Percentiles rank a stretch among this genome's conserved stretches.
Evolutionary conservation across 225 moss, liverwort and hornwort genomes (phyloP).

Genomic region (Antitrichia curtipendula): DNA sequence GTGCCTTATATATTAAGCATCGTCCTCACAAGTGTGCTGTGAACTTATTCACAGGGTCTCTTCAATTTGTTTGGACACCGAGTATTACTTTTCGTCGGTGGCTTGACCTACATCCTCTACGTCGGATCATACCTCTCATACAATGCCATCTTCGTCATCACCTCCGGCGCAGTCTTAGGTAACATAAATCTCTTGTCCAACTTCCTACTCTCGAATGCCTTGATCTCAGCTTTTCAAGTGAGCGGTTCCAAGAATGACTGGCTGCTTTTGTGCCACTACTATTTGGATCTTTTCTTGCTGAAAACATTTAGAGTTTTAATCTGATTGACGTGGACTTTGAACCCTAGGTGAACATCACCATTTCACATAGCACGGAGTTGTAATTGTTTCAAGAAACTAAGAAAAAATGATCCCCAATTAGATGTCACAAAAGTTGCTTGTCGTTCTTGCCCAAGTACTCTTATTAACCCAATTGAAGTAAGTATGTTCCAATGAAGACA

Average conservation of each 20-base stretch:
- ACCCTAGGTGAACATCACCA: not conserved
- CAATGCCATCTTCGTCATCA: constrained; percentile 49
- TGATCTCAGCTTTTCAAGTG: not conserved
- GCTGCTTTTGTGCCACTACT: not conserved
- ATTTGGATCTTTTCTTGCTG: not conserved
- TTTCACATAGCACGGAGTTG: not conserved
- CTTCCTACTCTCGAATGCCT: not conserved
- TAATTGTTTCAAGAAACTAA: not conserved
- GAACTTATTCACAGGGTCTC: constrained; percentile 4
- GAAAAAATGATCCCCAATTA: not conserved
- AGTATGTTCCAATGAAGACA: not conserved
- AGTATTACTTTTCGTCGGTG: constrained; percentile 43
- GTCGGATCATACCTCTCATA: constrained; percentile 84
- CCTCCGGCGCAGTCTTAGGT: constrained; percentile 44
- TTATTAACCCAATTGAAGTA: not conserved
- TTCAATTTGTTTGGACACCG: constrained; percentile 75
- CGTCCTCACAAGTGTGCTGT: not conserved
- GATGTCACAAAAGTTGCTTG: not conserved
- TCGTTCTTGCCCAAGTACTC: not conserved
- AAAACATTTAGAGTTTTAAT: not conserved
- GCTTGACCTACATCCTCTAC: constrained; percentile 69
- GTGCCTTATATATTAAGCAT: not conserved
- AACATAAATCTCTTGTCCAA: not conserved
- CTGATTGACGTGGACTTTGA: not conserved
- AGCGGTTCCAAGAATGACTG: not conserved